Conservation (phyloP, 2,329 filamentous ascomycete species). For the Ceratocystis smalleyi region DNA sequence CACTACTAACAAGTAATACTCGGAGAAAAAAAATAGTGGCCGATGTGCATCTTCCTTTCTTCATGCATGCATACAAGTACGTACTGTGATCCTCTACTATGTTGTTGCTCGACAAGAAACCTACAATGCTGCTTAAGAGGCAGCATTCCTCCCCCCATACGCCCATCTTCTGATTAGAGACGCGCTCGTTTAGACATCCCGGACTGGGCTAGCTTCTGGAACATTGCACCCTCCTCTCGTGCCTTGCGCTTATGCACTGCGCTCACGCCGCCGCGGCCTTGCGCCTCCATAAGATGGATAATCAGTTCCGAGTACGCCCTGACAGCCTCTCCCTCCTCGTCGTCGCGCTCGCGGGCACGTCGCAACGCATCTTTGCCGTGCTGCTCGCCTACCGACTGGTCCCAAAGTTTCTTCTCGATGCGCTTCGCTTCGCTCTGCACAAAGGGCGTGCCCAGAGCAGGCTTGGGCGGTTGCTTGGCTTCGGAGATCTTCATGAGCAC, state of each 20-base stretch:
- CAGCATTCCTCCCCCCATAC: not conserved
- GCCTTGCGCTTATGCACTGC: constrained; percentile 12
- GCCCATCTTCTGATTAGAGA: not conserved
- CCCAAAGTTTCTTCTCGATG: constrained; percentile 34
- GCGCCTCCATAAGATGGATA: constrained; percentile 30
- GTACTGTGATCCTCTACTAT: constrained; percentile 7
- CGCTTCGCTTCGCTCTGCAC: constrained; percentile 14
- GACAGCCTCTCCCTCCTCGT: constrained; percentile 43
- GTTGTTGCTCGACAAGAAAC: not conserved
- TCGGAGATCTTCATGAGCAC: constrained; percentile 35
- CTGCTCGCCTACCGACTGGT: constrained; percentile 40
- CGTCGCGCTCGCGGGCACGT: constrained; percentile 32
- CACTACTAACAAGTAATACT: not conserved
- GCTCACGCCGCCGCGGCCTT: constrained; percentile 6
- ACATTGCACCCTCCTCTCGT: constrained; percentile 10
- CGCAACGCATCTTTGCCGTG: constrained; percentile 40
- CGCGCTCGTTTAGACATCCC: constrained; percentile 4
- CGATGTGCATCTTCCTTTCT: not conserved
- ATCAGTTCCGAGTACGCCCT: constrained; percentile 46
- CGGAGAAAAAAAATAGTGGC: not conserved
- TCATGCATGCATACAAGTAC: not conserved
- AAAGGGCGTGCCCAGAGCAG: constrained; percentile 13
- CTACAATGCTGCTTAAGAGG: not conserved
- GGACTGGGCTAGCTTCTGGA: constrained; percentile 6
- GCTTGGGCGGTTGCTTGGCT: constrained; percentile 33